phyloP scores from a whole-genome alignment of 1,139 yeast species.

The Yamadazyma dushanensis region DNA sequence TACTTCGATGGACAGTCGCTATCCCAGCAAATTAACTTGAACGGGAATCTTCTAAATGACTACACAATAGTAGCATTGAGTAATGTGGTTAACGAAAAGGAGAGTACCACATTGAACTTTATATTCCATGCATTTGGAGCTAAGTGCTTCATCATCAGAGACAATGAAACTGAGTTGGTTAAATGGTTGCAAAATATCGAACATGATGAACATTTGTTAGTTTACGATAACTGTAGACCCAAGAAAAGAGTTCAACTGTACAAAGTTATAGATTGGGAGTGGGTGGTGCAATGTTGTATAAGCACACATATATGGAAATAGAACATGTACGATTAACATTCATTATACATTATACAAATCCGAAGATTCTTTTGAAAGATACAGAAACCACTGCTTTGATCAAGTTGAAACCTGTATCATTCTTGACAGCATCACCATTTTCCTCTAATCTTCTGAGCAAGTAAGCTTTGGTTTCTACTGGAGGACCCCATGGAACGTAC shows the following conservation, averaged over 20 bases:
- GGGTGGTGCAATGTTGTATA: slow-evolving; percentile 76
- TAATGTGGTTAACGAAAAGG: slow-evolving; percentile 21
- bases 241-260: slow-evolving; percentile 5
- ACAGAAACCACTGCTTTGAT: slow-evolving; percentile 55
- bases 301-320: slow-evolving; percentile 33
- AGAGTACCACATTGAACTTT: slow-evolving; percentile 40
- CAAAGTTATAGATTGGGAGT: slow-evolving; percentile 31
- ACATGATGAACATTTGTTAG: slow-evolving; percentile 16
- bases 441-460: slow-evolving; percentile 90
- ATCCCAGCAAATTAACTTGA: slow-evolving; percentile 38
- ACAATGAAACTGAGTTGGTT: slow-evolving; percentile 7
- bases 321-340: too few species aligned
- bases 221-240: slow-evolving; percentile 26
- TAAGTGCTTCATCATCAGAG: slow-evolving; percentile 11
- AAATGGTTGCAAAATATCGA: slow-evolving; percentile 4
- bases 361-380: slow-evolving; percentile 40
- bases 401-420: slow-evolving; percentile 81
- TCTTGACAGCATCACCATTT: slow-evolving; percentile 93
- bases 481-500: slow-evolving; percentile 99
- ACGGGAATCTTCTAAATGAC: slow-evolving; percentile 31
- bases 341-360: slow-evolving; percentile 15
- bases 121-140: slow-evolving; percentile 52
- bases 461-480: slow-evolving; percentile 89
- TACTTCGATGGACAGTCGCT: slow-evolving; percentile 25
- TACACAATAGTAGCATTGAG: slow-evolving; percentile 31